phyloP scores from a whole-genome alignment of 768 basidiomycete species.

The Lyophyllum shimeji region DNA sequence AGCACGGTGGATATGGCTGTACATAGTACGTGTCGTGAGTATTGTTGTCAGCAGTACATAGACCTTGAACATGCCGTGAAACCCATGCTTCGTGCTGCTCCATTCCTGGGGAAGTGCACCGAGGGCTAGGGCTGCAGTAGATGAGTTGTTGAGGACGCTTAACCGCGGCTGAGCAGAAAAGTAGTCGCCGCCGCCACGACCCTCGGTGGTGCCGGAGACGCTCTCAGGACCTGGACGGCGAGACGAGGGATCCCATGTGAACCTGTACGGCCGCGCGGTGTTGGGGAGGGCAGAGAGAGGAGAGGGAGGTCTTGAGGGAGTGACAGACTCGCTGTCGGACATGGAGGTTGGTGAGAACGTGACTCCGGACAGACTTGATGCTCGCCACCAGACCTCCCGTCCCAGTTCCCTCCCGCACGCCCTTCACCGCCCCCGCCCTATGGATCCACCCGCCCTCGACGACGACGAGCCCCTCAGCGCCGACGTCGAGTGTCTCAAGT shows the following conservation, averaged over 20 bases:
- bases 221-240: conserved; percentile 67
- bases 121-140: conserved; percentile 41
- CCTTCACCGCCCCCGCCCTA: conserved; percentile 43
- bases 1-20: conserved; percentile 92
- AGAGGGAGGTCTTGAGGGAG: conserved; percentile 56
- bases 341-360: conserved; percentile 17
- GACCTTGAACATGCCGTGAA: conserved; percentile 65
- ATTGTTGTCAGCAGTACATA: background rate
- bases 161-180: conserved; percentile 54
- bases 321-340: conserved; percentile 50
- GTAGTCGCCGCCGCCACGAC: conserved; percentile 56
- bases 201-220: conserved; percentile 71
- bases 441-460: conserved; percentile 54
- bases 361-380: conserved; percentile 32
- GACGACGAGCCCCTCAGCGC: conserved; percentile 50
- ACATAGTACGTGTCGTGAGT: conserved; percentile 6
- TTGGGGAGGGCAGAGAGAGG: conserved; percentile 46
- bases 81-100: conserved; percentile 83
- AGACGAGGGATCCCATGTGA: conserved; percentile 69
- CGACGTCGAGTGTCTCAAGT: conserved; percentile 87
- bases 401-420: conserved; percentile 28
- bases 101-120: conserved; percentile 61
- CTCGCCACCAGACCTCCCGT: conserved; percentile 47
- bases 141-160: conserved; percentile 49
- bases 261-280: conserved; percentile 63